These are phyloP conservation scores for Pilatotrama ljubarskyi DNA, from an alignment of 768 basidiomycete genomes.

Conservation along the genomic window DNA sequence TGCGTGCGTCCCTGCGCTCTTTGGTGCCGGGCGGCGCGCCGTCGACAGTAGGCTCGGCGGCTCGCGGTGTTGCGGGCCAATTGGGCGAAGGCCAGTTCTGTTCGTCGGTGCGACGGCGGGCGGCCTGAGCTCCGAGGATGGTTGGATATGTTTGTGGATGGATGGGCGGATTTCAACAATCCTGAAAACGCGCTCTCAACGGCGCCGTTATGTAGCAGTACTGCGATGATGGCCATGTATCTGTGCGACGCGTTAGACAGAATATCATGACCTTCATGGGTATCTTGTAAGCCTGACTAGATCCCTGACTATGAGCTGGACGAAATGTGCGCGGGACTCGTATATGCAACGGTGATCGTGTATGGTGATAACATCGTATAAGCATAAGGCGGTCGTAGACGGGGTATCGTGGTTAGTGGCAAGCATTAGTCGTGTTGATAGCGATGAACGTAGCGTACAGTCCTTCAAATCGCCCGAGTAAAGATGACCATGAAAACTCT, in stretches of 20 bases:
- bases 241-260: background rate
- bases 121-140: slow-evolving; percentile 1
- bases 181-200: slow-evolving; percentile 39
- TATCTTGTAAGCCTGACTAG: no score
- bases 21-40: slow-evolving; percentile 15
- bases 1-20: background rate
- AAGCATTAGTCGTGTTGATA: no score
- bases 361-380: background rate
- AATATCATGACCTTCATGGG: slow-evolving; percentile 4
- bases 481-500: no score
- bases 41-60: slow-evolving; percentile 2
- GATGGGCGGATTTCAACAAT: slow-evolving; percentile 77
- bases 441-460: no score
- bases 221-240: slow-evolving; percentile 13
- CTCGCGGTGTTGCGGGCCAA: background rate
- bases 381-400: no score
- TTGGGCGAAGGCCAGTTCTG: background rate
- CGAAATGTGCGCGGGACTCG: no score
- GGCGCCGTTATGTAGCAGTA: slow-evolving; percentile 17
- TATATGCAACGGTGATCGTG: background rate
- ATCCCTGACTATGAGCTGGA: no score
- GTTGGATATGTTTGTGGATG: slow-evolving; percentile 8
- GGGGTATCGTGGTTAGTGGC: no score
- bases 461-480: no score
- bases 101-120: background rate